phyloP scores from a whole-genome alignment of 306 rosid genomes.

The Sindora glabra region DNA sequence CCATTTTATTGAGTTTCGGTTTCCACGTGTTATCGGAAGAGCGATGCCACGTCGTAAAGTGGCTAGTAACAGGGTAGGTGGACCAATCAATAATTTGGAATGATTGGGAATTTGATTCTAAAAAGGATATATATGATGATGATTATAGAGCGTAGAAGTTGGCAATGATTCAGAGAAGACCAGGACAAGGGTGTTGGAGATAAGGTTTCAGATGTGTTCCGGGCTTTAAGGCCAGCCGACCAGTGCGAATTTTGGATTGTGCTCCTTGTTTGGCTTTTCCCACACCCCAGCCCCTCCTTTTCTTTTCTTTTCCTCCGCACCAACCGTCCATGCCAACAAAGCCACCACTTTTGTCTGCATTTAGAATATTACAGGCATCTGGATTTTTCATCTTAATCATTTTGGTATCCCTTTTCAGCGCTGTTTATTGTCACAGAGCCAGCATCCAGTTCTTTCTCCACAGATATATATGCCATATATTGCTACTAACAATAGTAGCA shows the following conservation, averaged over 20 bases:
- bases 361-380: constrained; percentile 19
- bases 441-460: constrained; percentile 6
- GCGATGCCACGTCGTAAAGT: constrained; percentile 11
- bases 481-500: too few relatives aligned
- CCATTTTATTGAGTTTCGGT: neutral
- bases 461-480: too few relatives aligned
- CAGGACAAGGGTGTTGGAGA: constrained; percentile 45
- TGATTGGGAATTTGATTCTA: constrained; percentile 57
- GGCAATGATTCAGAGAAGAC: constrained; percentile 32
- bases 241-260: constrained; percentile 33
- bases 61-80: constrained; percentile 2
- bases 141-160: constrained; percentile 27
- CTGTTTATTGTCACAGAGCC: neutral
- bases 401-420: neutral
- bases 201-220: constrained; percentile 69
- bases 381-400: constrained; percentile 24
- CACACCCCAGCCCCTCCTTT: constrained; percentile 13
- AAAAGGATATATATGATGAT: constrained; percentile 25
- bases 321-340: constrained; percentile 41
- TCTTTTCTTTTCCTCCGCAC: constrained; percentile 20
- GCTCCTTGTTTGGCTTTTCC: constrained; percentile 59
- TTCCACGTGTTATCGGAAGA: neutral
- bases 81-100: constrained; percentile 56
- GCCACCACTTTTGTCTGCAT: constrained; percentile 37
- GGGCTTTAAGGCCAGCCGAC: constrained; percentile 51